Evolutionary conservation across 768 basidiomycete genomes (phyloP).

Genomic region (Hygrophorus pudorinus): DNA sequence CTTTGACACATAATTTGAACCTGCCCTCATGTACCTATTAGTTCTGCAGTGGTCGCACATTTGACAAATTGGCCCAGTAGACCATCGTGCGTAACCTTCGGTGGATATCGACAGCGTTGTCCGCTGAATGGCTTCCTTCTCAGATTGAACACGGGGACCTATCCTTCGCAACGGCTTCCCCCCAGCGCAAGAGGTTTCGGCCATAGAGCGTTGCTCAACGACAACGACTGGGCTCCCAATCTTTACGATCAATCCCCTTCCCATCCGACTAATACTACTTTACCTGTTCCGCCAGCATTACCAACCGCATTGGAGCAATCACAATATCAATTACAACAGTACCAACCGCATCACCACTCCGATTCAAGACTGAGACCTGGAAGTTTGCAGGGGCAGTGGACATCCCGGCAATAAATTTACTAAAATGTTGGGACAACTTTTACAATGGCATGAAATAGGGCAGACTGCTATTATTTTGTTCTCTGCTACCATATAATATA

Average conservation of each 20-base stretch:
- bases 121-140: not conserved
- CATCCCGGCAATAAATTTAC: not conserved
- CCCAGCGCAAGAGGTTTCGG: too few relatives aligned
- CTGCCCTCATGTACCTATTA: constrained; percentile 13
- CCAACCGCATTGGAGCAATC: not conserved
- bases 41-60: constrained; percentile 29
- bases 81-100: not conserved
- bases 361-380: not conserved
- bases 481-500: too few relatives aligned
- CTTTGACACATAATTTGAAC: constrained; percentile 1
- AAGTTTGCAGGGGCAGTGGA: not conserved
- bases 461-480: too few relatives aligned
- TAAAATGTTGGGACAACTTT: not conserved
- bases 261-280: too few relatives aligned
- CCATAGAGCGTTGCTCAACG: too few relatives aligned
- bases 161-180: not conserved
- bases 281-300: too few relatives aligned
- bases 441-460: not conserved
- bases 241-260: too few relatives aligned
- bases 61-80: not conserved
- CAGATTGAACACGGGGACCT: not conserved
- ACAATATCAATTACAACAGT: not conserved
- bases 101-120: not conserved
- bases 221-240: too few relatives aligned
- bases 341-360: not conserved